These are phyloP conservation scores for Solanum piurae DNA, from an alignment of 257 asterid genomes.

Conservation along the genomic window DNA sequence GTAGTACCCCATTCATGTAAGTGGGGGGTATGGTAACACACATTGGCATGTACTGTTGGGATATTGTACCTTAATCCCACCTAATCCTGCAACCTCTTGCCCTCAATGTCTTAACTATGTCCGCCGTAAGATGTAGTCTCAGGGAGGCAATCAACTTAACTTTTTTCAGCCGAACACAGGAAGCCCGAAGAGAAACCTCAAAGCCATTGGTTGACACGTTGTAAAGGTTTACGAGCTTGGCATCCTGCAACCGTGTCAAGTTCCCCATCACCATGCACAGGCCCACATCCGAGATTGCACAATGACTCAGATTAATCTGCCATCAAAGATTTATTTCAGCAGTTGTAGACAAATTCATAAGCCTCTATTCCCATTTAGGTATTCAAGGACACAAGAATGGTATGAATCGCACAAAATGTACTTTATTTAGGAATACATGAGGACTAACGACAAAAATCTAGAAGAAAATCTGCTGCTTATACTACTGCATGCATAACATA, in stretches of 20 bases:
- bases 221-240: conserved; percentile 36
- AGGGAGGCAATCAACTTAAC: conserved; percentile 38
- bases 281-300: conserved; percentile 47
- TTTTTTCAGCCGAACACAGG: conserved; percentile 45
- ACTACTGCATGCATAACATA: background rate
- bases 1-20: background rate
- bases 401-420: background rate
- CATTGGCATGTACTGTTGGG: background rate
- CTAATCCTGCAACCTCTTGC: conserved; percentile 59
- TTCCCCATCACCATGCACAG: conserved; percentile 64
- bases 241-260: conserved; percentile 56
- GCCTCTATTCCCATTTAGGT: background rate
- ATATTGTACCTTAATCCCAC: conserved; percentile 38
- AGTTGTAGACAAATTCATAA: background rate
- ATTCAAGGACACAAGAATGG: background rate
- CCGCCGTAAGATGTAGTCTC: conserved; percentile 29
- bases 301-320: conserved; percentile 54
- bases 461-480: background rate
- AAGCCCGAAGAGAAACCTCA: conserved; percentile 55
- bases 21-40: background rate
- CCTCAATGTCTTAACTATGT: conserved; percentile 30
- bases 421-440: background rate
- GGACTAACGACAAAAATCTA: background rate
- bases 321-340: background rate
- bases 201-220: conserved; percentile 47